These are phyloP conservation scores for Iberis amara DNA, from an alignment of 441 rosid genomes.

Conservation along the genomic window DNA sequence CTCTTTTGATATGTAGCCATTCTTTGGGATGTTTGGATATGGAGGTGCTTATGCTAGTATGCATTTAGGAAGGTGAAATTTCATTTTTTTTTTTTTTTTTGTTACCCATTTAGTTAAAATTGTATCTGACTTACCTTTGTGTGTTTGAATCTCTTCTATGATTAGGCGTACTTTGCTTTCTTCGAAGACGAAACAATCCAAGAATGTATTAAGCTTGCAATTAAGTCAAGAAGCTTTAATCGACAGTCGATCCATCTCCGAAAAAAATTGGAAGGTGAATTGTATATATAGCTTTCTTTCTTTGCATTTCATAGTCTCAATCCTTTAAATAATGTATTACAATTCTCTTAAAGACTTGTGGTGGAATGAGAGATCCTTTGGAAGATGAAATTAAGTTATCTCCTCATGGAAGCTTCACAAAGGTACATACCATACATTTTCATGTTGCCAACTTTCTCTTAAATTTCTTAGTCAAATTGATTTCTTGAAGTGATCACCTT, in stretches of 20 bases:
- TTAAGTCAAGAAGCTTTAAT: slow-evolving; percentile 55
- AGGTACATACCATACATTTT: slow-evolving; percentile 4
- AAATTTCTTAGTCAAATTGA: no score
- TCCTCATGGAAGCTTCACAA: slow-evolving; percentile 63
- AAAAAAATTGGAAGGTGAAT: slow-evolving; percentile 55
- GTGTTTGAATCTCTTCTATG: not conserved
- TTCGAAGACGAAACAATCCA: slow-evolving; percentile 56
- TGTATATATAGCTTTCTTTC: not conserved
- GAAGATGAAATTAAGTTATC: slow-evolving; percentile 43
- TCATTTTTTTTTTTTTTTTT: no score
- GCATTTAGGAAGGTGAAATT: slow-evolving; percentile 59
- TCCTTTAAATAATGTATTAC: not conserved
- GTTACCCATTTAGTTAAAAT: no score
- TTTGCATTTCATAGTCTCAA: not conserved
- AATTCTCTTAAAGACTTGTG: slow-evolving; percentile 37
- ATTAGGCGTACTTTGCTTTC: slow-evolving; percentile 54
- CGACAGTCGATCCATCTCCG: slow-evolving; percentile 31
- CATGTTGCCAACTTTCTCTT: no score
- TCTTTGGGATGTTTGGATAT: slow-evolving; percentile 81
- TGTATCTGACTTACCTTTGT: no score
- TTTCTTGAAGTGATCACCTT: no score
- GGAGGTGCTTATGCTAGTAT: slow-evolving; percentile 73
- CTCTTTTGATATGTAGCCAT: slow-evolving; percentile 47
- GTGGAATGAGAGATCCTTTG: slow-evolving; percentile 54
- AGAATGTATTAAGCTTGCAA: slow-evolving; percentile 48